These are phyloP conservation scores for Centrapalus pauciflorus DNA, from an alignment of 129 eudicot genomes.

Conservation along the genomic window DNA sequence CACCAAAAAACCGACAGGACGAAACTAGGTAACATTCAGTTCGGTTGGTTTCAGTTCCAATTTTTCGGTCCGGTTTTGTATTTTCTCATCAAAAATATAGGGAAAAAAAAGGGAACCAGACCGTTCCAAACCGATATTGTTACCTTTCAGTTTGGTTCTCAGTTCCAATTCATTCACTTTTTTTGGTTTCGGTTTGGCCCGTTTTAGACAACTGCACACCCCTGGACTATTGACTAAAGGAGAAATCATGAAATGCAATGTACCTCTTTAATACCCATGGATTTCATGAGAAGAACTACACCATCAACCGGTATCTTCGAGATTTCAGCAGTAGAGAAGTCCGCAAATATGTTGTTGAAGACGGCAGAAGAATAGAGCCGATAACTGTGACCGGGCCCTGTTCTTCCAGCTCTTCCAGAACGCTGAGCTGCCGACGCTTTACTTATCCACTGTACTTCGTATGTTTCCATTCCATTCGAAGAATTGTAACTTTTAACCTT, in stretches of 20 bases:
- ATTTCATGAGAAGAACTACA: conserved; percentile 88
- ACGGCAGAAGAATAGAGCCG: conserved; percentile 91
- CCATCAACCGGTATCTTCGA: conserved; percentile 91
- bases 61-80: too few relatives aligned
- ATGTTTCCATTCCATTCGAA: conserved; percentile 80
- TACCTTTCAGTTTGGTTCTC: too few relatives aligned
- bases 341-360: conserved; percentile 55
- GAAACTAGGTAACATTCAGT: too few relatives aligned
- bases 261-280: conserved; percentile 89
- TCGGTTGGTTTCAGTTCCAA: too few relatives aligned
- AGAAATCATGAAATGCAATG: not conserved
- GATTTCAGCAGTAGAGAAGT: conserved; percentile 75
- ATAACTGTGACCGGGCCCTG: conserved; percentile 96
- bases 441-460: conserved; percentile 88
- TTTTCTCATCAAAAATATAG: too few relatives aligned
- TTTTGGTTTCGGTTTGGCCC: too few relatives aligned
- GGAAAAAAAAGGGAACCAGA: too few relatives aligned
- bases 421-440: conserved; percentile 97
- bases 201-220: too few relatives aligned
- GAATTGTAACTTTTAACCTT: conserved; percentile 76
- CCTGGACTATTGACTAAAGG: too few relatives aligned
- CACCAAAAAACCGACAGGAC: too few relatives aligned
- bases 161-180: too few relatives aligned
- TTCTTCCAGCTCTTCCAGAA: conserved; percentile 98
- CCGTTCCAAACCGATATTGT: too few relatives aligned